These are phyloP conservation scores for Litsea cubeba DNA, from an alignment of 164 flowering plant species.

Conservation along the genomic window DNA sequence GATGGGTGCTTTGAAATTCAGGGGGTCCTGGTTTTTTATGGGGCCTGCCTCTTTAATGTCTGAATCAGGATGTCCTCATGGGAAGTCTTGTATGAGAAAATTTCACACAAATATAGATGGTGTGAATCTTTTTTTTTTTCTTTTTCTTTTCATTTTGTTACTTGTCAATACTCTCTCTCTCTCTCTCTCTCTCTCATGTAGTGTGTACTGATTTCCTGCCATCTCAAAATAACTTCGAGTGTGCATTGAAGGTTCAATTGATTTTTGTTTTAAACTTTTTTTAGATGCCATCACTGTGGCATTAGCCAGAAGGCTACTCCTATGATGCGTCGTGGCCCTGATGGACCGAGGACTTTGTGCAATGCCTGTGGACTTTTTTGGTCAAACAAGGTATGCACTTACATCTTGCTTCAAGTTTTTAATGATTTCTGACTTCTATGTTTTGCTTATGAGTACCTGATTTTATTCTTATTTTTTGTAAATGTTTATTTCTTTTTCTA, in stretches of 20 bases:
- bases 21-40: no score
- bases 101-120: no score
- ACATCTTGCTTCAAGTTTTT: background rate
- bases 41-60: no score
- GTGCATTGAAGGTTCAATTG: background rate
- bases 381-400: conserved; percentile 5
- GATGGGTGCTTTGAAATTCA: no score
- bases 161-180: no score
- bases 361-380: conserved; percentile 9
- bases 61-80: no score
- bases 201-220: background rate
- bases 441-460: background rate
- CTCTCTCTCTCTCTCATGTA: no score
- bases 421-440: background rate
- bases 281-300: conserved; percentile 10
- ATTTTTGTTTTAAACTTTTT: conserved; percentile 1
- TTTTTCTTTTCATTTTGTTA: no score
- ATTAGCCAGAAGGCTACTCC: conserved; percentile 12
- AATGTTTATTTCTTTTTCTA: no score
- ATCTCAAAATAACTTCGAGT: background rate
- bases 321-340: conserved; percentile 10
- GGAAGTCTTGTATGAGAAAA: no score
- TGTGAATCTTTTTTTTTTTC: no score
- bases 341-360: conserved; percentile 7
- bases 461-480: background rate